Evolutionary conservation across 176 grass and related monocot species (phyloP).

Genomic region (Oryza meridionalis): DNA sequence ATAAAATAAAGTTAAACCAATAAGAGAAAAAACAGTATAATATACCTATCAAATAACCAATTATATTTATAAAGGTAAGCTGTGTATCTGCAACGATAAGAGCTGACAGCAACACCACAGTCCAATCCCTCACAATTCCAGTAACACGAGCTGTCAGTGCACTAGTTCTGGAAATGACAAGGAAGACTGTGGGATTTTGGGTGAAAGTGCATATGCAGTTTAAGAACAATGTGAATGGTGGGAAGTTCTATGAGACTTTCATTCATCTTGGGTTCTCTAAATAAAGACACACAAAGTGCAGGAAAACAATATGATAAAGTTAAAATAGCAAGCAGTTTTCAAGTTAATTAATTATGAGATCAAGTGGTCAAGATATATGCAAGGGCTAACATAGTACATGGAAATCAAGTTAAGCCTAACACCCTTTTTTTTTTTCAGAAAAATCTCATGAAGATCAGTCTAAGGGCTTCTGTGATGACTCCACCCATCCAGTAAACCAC

Average conservation of each 20-base stretch:
- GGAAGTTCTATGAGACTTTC: constrained; percentile 84
- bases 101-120: constrained; percentile 85
- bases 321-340: too few species aligned
- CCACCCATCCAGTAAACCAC: constrained; percentile 99
- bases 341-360: background rate
- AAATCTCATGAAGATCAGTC: constrained; percentile 98
- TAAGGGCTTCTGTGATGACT: constrained; percentile 83
- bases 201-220: constrained; percentile 95
- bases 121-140: constrained; percentile 96
- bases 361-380: constrained; percentile 62
- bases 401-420: constrained; percentile 91
- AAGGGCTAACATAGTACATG: constrained; percentile 97
- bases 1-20: constrained; percentile 8
- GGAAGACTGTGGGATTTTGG: constrained; percentile 93
- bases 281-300: constrained; percentile 90
- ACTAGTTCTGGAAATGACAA: constrained; percentile 95
- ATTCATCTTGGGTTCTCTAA: constrained; percentile 99
- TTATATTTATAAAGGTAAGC: constrained; percentile 85
- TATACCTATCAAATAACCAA: constrained; percentile 84
- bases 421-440: constrained; percentile 89
- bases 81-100: constrained; percentile 90
- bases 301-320: constrained; percentile 28
- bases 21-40: constrained; percentile 31
- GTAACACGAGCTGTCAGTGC: constrained; percentile 93
- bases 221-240: constrained; percentile 77